Conservation (phyloP, 768 basidiomycete genomes). For the Phylloporus sp. region DNA sequence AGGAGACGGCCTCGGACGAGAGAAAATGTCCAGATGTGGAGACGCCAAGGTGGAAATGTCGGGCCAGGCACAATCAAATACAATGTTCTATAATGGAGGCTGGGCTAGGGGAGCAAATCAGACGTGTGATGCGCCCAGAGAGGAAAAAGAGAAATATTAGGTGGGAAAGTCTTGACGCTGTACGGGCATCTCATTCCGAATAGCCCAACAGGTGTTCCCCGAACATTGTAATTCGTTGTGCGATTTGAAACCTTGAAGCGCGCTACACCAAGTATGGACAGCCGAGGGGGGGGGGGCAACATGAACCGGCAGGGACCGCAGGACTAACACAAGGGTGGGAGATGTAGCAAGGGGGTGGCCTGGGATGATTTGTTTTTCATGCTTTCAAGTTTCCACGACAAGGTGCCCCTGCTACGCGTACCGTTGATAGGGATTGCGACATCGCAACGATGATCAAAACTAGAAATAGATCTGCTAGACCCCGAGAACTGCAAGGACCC, state of each 20-base stretch:
- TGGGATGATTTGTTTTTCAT: slow-evolving; percentile 11
- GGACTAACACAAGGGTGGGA: slow-evolving; percentile 9
- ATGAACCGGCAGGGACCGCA: slow-evolving; percentile 6
- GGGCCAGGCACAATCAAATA: slow-evolving; percentile 14
- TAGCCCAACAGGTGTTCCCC: neutral
- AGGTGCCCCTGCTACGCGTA: slow-evolving; percentile 22
- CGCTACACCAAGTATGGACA: slow-evolving; percentile 6
- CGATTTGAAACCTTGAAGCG: neutral
- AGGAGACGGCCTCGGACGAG: neutral
- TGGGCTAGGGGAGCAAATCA: slow-evolving; percentile 9
- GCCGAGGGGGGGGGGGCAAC: slow-evolving; percentile 22
- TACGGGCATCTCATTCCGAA: slow-evolving; percentile 1
- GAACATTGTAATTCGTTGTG: neutral
- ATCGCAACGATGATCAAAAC: slow-evolving; percentile 28
- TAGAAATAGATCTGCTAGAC: slow-evolving; percentile 10
- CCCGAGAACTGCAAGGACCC: slow-evolving; percentile 14
- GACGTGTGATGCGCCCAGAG: slow-evolving; percentile 19
- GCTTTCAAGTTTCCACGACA: slow-evolving; percentile 28
- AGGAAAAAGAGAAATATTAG: neutral
- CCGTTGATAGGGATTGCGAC: slow-evolving; percentile 12
- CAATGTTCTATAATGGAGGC: slow-evolving; percentile 11
- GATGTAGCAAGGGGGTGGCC: slow-evolving; percentile 12
- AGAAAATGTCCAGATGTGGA: neutral
- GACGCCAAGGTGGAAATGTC: neutral
- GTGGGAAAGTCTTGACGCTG: neutral